Evolutionary conservation across 129 eudicot genomes (phyloP).

Genomic region (Escallonia herrerae): DNA sequence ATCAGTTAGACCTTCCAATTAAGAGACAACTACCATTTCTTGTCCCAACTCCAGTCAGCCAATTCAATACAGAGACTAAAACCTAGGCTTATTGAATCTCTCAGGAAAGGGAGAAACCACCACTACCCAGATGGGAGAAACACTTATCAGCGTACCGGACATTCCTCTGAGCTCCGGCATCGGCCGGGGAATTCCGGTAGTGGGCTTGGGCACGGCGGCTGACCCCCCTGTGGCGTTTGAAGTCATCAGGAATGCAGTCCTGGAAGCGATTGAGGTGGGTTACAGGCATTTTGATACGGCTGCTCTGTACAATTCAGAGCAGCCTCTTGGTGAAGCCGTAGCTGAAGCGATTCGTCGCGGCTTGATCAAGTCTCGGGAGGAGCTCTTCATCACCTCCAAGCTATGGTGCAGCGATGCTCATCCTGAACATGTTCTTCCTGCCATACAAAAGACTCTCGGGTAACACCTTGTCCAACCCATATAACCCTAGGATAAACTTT

Average conservation of each 20-base stretch:
- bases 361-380: constrained; percentile 22
- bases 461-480: not conserved
- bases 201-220: constrained; percentile 37
- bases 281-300: constrained; percentile 48
- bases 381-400: constrained; percentile 51
- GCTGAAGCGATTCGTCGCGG: constrained; percentile 23
- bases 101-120: not conserved
- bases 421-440: constrained; percentile 24
- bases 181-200: constrained; percentile 17
- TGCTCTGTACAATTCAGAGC: constrained; percentile 22
- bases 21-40: too few species aligned
- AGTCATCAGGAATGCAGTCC: constrained; percentile 14
- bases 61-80: too few species aligned
- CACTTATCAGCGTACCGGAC: constrained; percentile 1
- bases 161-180: constrained; percentile 17
- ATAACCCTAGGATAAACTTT: too few species aligned
- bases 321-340: constrained; percentile 38
- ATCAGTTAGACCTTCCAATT: too few species aligned
- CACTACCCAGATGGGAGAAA: not conserved
- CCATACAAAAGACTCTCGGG: constrained; percentile 27
- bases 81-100: too few species aligned
- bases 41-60: too few species aligned
- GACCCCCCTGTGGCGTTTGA: constrained; percentile 20
- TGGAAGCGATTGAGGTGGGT: constrained; percentile 30
- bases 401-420: constrained; percentile 49